Evolutionary conservation across 2,329 filamentous ascomycete species (phyloP), one percentile per base, ranked within the genome.

Genomic region (Curvularia eragrostidis): DNA sequence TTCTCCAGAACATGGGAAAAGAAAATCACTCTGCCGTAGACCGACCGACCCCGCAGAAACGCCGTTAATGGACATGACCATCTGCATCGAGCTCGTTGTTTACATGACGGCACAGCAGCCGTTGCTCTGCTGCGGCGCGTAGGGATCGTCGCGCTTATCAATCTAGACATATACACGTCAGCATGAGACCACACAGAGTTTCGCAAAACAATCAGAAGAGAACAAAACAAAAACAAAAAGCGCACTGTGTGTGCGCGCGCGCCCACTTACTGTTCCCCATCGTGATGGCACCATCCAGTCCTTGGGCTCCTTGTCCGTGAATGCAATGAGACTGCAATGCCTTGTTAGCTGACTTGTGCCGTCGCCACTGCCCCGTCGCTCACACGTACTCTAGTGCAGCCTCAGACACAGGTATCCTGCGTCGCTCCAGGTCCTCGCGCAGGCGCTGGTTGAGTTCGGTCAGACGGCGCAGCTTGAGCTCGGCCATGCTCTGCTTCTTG

Each of bases 401-500:
- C 78, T 97, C 93, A 73, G 93, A 97, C 61, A 98, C 93, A 67
- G 94, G 95, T 75, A 98, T 97, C 71, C 95, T 87, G 77, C 96
- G 93, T 77, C 95, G 88, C 73, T 98, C 95, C 65, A 99, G 84
- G 78, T 99, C 95, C 81, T 99, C 95, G 73, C 93, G 91, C 78
- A 99, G 83, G 71, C 95, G 90, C 80, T 92, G 92, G 85, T 98
- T 99, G 73, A 99, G 87, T 83, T 99, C 95, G 61, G 93, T 98
- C 80, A 99, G 85, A 66, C 95, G 90, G 74, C 95, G 89, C 73
- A 98, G 87, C 85, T 99, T 99, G 66, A 99, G 87, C 79, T 99
- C 95, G 70, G 94, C 94, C 91, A 99, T 98, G 77, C 92, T 97
- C 83, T 98, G 95, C 85, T 97, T 97, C 84, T 96, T 98, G 83